Base-by-base conservation (phyloP, 805 yeast genomes). In the Suhomyces sp. region DNA sequence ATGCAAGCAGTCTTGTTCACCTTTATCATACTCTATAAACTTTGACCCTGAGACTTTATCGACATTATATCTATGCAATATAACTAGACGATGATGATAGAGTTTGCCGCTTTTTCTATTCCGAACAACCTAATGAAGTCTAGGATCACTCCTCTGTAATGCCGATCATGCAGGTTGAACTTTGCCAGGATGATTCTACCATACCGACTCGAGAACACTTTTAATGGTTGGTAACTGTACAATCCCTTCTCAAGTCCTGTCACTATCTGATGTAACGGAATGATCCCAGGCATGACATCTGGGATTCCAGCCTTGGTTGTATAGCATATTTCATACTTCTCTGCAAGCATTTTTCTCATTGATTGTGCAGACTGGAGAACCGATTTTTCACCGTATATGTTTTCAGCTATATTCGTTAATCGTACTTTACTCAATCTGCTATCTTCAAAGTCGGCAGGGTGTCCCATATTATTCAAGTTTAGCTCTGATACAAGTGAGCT, bases 111-210 rank as follows among this genome's bases (percentile, higher is more conserved):
- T 33, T 56, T 56, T 16, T 60, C 61, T 14, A 64, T 39, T 1
- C 80, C 80, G 25, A 71, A 55, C 24, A 72, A 38, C 29, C 81
- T 55, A 6, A 74, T 53, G n/a, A n/a, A n/a, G n/a, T n/a, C n/a
- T n/a, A n/a, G n/a, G n/a, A n/a, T n/a, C n/a, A n/a, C n/a, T n/a
- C n/a, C n/a, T n/a, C n/a, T n/a, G n/a, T n/a, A n/a, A n/a, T n/a
- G n/a, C n/a, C n/a, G n/a, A n/a, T n/a, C n/a, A n/a, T n/a, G n/a
- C n/a, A n/a, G n/a, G n/a, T n/a, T n/a, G n/a, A n/a, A n/a, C n/a
- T n/a, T n/a, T n/a, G n/a, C n/a, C n/a, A n/a, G n/a, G n/a, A n/a
- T n/a, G n/a, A n/a, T n/a, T n/a, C n/a, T n/a, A n/a, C n/a, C n/a
- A n/a, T n/a, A n/a, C n/a, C n/a, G n/a, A n/a, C n/a, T n/a, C n/a